Evolutionary conservation across 148 eudicot species (phyloP).

Genomic region (Camellia japonica): DNA sequence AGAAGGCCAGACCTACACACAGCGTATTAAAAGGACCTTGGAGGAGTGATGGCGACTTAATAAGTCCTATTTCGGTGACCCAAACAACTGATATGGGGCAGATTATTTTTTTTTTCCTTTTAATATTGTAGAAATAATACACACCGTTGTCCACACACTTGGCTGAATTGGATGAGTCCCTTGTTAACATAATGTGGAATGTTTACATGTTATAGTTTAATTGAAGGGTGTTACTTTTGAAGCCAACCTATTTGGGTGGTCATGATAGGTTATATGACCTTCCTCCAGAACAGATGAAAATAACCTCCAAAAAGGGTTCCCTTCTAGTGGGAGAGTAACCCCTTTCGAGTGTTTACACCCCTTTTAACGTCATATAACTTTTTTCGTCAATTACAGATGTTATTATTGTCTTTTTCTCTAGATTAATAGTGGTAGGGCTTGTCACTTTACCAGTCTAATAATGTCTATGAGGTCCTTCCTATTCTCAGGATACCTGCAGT

Average conservation of each 20-base stretch:
- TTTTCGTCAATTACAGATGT: neutral
- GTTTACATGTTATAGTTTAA: neutral
- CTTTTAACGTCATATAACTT: neutral
- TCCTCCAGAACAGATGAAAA: neutral
- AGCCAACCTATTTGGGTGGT: neutral
- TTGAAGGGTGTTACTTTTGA: neutral
- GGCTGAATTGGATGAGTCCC: neutral
- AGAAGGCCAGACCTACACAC: too few relatives aligned
- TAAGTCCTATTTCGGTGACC: too few relatives aligned
- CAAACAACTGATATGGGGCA: too few relatives aligned
- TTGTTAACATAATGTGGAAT: neutral
- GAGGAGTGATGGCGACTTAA: too few relatives aligned
- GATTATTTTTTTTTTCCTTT: too few relatives aligned
- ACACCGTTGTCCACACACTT: neutral
- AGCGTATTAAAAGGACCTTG: too few relatives aligned
- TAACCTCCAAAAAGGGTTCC: neutral
- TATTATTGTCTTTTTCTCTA: neutral
- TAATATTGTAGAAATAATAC: too few relatives aligned
- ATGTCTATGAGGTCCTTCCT: neutral
- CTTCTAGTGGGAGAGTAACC: neutral
- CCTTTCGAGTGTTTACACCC: neutral
- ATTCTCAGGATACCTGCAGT: conserved; percentile 74
- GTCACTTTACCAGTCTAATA: neutral
- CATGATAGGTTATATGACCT: neutral
- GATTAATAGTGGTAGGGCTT: neutral